Conservation (phyloP, 2,329 filamentous ascomycete species). For the Neurospora crassa region DNA sequence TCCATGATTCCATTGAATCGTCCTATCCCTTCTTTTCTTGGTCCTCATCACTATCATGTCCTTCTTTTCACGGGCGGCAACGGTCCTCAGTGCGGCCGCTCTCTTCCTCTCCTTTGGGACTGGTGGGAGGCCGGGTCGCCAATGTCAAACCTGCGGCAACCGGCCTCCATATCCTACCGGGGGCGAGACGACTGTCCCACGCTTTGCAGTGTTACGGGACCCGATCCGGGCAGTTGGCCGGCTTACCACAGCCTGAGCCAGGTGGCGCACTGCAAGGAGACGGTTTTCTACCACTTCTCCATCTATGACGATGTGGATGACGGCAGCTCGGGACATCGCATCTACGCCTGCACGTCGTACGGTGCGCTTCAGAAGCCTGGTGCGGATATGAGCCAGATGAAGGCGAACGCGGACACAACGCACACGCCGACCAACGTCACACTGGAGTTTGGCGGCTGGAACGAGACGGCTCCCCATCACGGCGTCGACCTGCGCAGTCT, state of each 20-base stretch:
- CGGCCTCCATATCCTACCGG: background rate
- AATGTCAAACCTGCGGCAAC: background rate
- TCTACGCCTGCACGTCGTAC: constrained; percentile 23
- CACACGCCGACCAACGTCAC: background rate
- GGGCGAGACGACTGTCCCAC: constrained; percentile 9
- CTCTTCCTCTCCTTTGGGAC: background rate
- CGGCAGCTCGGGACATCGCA: constrained; percentile 17
- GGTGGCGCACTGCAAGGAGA: constrained; percentile 20
- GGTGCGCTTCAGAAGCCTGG: constrained; percentile 7
- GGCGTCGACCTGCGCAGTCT: background rate
- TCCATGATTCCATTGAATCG: background rate
- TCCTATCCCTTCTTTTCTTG: background rate
- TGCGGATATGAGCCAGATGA: background rate
- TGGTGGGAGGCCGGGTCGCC: background rate
- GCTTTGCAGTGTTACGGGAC: constrained; percentile 16
- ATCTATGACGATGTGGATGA: constrained; percentile 26
- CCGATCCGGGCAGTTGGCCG: constrained; percentile 18
- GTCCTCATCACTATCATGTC: background rate
- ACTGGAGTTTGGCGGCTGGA: background rate
- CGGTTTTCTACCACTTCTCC: constrained; percentile 26
- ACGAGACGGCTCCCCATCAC: background rate
- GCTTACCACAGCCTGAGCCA: constrained; percentile 18
- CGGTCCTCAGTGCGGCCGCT: background rate
- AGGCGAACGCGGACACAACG: background rate
- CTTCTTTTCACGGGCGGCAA: background rate